A percentile compares a stretch with the other conserved stretches of the same genome.
Conservation (phyloP, 352 stramenopile species). For the Hyphochytrium catenoides region DNA sequence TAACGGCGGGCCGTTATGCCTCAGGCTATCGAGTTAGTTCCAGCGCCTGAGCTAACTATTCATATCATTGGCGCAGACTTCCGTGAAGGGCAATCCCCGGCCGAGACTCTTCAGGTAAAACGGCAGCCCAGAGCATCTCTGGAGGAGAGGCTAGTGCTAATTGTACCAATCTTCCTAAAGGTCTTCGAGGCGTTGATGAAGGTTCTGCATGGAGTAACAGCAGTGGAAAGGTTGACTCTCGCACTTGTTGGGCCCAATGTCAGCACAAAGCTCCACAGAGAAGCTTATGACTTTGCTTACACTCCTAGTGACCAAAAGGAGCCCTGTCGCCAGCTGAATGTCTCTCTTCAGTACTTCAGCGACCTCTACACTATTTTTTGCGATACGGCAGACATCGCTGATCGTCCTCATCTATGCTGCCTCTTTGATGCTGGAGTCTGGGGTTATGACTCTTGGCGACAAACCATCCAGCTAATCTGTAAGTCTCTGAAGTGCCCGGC, state of each 20-base stretch:
- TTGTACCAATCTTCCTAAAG: no score
- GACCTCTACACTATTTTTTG: slow-evolving; percentile 22
- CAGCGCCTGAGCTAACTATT: slow-evolving; percentile 19
- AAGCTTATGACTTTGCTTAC: no score
- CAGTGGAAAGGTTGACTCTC: slow-evolving; percentile 16
- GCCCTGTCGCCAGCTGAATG: no score
- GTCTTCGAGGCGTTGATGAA: slow-evolving; percentile 17
- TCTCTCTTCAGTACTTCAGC: no score
- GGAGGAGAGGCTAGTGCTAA: no score
- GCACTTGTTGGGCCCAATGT: slow-evolving; percentile 49
- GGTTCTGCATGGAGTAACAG: slow-evolving; percentile 18
- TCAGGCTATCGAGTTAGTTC: no score
- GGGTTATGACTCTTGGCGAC: slow-evolving; percentile 61
- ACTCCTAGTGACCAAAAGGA: no score
- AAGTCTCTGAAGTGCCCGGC: slow-evolving; percentile 18
- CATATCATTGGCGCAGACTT: slow-evolving; percentile 45
- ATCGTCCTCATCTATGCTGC: slow-evolving; percentile 39
- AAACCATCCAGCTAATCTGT: slow-evolving; percentile 33
- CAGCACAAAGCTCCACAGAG: slow-evolving; percentile 20
- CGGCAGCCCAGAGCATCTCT: no score
- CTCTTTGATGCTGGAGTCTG: slow-evolving; percentile 62
- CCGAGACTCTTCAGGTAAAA: slow-evolving; percentile 31
- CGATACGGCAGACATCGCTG: slow-evolving; percentile 15
- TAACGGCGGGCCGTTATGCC: no score
- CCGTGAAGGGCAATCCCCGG: slow-evolving; percentile 28